Percentiles rank a stretch among this genome's conserved stretches.
phyloP scores from a whole-genome alignment of 371 early-diverging fungal species.

The Umbelopsis sp. region DNA sequence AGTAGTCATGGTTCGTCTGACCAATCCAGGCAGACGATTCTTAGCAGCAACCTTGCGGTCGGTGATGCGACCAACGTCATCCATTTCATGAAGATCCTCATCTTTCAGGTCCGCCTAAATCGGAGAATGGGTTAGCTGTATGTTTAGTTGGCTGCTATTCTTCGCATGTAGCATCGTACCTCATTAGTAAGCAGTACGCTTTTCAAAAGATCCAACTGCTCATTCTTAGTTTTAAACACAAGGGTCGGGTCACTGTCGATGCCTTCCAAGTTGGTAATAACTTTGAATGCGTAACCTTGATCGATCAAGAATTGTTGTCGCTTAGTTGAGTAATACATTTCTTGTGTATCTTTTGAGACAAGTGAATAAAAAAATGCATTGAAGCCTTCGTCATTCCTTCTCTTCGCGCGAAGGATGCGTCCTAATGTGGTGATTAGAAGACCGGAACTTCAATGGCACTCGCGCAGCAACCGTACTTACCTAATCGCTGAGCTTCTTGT shows the following conservation, averaged over 20 bases:
- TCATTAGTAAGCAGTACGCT: slow-evolving; percentile 86
- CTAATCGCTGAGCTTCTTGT: slow-evolving; percentile 99
- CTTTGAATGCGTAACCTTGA: slow-evolving; percentile 99
- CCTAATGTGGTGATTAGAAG: slow-evolving; percentile 31
- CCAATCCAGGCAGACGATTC: slow-evolving; percentile 31
- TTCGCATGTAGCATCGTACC: slow-evolving; percentile 38
- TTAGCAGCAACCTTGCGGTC: slow-evolving; percentile 49
- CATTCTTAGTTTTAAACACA: slow-evolving; percentile 74
- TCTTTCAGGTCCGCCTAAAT: slow-evolving; percentile 64
- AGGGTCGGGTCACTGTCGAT: slow-evolving; percentile 73
- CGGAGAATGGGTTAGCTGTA: slow-evolving; percentile 25
- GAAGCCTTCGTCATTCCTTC: slow-evolving; percentile 95
- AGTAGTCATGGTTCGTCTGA: slow-evolving; percentile 59
- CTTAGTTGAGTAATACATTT: slow-evolving; percentile 98
- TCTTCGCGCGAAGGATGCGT: slow-evolving; percentile 98
- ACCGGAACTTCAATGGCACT: no score
- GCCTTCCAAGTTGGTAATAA: slow-evolving; percentile 84
- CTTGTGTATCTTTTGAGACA: slow-evolving; percentile 98
- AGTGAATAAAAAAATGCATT: slow-evolving; percentile 99
- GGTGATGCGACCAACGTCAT: slow-evolving; percentile 50
- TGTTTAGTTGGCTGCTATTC: slow-evolving; percentile 8
- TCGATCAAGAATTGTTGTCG: slow-evolving; percentile 99
- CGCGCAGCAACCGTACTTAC: slow-evolving; percentile 30
- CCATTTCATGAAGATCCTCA: slow-evolving; percentile 47
- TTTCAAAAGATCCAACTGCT: slow-evolving; percentile 90